Percentiles rank a stretch among this genome's conserved stretches.
Conservation (phyloP, 345 rosid genomes). For the Citropsis articulata region DNA sequence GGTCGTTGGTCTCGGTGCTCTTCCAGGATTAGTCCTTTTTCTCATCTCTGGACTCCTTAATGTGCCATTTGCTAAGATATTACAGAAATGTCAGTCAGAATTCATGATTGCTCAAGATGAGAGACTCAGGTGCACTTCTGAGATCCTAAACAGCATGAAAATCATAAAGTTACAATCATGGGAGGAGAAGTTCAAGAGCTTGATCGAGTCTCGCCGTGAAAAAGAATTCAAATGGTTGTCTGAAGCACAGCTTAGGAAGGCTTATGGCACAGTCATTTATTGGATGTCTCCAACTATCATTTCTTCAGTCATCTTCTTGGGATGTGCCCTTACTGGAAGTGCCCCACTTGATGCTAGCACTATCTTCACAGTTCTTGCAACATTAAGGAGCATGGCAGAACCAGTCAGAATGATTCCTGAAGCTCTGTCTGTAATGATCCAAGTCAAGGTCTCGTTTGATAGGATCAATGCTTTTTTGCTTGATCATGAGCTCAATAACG, state of each 20-base stretch:
- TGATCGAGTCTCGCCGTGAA: conserved; percentile 51
- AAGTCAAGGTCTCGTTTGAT: conserved; percentile 61
- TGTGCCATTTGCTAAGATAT: conserved; percentile 57
- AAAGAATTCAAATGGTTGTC: conserved; percentile 66
- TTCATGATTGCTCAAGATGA: conserved; percentile 75
- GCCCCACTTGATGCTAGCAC: conserved; percentile 72
- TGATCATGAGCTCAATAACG: conserved; percentile 53
- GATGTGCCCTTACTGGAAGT: conserved; percentile 50
- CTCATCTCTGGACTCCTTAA: conserved; percentile 48
- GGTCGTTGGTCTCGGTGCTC: conserved; percentile 65
- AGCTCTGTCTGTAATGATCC: conserved; percentile 67
- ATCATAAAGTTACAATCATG: conserved; percentile 78
- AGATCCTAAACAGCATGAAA: conserved; percentile 73
- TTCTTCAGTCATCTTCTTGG: conserved; percentile 61
- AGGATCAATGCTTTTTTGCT: conserved; percentile 57
- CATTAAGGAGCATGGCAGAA: conserved; percentile 58
- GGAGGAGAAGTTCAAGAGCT: conserved; percentile 69
- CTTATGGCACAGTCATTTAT: conserved; percentile 46
- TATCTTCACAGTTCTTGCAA: conserved; percentile 71
- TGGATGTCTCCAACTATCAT: conserved; percentile 76
- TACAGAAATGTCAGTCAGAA: conserved; percentile 60
- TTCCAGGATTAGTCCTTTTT: conserved; percentile 57
- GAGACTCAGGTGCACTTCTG: conserved; percentile 61
- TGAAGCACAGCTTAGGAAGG: conserved; percentile 45
- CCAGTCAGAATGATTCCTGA: conserved; percentile 72